Evolutionary conservation across 73 alveolate genomes (phyloP), one percentile per base, ranked within the genome.

Genomic region (Paramecium sexaurelia): DNA sequence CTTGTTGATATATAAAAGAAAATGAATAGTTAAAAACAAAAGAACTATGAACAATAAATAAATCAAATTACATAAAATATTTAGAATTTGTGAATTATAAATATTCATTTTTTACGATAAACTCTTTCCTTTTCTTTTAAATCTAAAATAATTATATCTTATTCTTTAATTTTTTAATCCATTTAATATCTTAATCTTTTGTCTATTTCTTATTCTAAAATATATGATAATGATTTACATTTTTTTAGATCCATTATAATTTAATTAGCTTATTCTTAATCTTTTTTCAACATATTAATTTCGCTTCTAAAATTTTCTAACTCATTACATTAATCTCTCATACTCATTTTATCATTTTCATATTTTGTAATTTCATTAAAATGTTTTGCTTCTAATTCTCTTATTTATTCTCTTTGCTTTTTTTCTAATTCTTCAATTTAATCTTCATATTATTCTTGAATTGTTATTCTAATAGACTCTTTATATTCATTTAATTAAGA

Each of bases 401-500:
- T n/a, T 9, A 87, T 22, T 67, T 87, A 57, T 7, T 68, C 84
- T 7, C 55, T 67, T 29, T 40, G 41, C 67, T 75, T 68, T 27
- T 45, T 35, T 43, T 61, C 68, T 17, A 67, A 32, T 24, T 61
- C 85, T 55, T 88, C 94, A 13, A 88, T 68, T 27, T 88, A 68
- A 13, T 88, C 94, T 41, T 88, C 94, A 67, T 68, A 88, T 19
- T 66, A 9, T 24, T 88, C 94, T 75, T 68, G 43, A 29, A 88
- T 45, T 40, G 69, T 17, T 20, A 33, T 33, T 82, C 83, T 68
- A 27, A 88, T 40, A 19, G 55, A 75, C 22, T 68, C 86, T 45
- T 88, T 36, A 39, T 41, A 82, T 56, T 61, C 83, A 40, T 67
- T 56, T 47, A 68, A 36, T 68, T 88, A 55, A 0, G 57, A 39